Evolutionary conservation across 2,329 filamentous ascomycete genomes (phyloP), one percentile per base, ranked within the genome.

Genomic region (Sordariomycetes sp.): DNA sequence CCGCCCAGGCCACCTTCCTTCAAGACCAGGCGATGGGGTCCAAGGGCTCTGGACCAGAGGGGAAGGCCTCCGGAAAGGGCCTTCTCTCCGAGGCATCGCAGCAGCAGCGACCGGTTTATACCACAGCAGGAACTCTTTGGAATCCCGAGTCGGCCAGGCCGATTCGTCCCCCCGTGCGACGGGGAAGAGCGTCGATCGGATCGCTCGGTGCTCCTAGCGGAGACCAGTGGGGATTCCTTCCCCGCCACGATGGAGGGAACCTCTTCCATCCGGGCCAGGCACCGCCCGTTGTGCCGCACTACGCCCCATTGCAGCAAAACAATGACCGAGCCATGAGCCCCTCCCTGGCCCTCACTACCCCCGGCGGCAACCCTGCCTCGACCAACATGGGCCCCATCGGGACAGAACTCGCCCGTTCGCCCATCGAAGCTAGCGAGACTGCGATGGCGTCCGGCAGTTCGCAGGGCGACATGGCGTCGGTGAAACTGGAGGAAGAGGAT

Each of bases 101-200:
- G 25, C 53, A 55, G 40, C 51, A 65, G 58, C 72, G 74, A 61
- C 70, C 71, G 28, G 76, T 74, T 52, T 82, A 81, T 64, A 82
- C 79, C 18, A 82, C 79, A 8, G 79, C 79, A 24, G 79, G 79
- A n/a, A 81, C 79, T 3, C 71, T 80, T 53, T 81, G 79, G 68
- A 78, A 79, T 37, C 77, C 79, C 2, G 72, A 71, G 59, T 68
- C 71, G 16, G 66, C 71, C 16, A 71, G 74, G 50, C 76, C 76
- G 16, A 69, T 81, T 28, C 78, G 80, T 61, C 73, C 79, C 52
- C 79, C 79, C 35, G 67, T 75, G 59, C 76, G 79, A 58, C 76
- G 78, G 61, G 76, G 76, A 18, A 76, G 79, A 57, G 70, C 72
- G 37, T 64, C 73, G 10, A 12, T 50, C 8, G 20, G 46, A 69